Evolutionary conservation across 108 stramenopile genomes (phyloP).

Genomic region (Nitzschia palea): DNA sequence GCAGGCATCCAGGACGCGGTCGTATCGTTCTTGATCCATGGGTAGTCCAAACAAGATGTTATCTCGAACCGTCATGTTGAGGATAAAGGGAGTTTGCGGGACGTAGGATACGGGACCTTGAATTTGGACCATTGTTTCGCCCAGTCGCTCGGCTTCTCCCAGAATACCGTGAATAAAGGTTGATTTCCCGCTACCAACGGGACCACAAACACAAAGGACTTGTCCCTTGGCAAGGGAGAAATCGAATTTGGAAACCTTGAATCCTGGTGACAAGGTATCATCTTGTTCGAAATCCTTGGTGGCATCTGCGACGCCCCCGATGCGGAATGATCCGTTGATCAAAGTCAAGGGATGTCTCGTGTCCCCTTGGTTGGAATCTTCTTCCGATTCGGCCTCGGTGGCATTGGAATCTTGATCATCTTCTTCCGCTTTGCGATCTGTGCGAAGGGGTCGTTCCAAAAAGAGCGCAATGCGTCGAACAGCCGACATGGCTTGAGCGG

Average conservation of each 20-base stretch:
- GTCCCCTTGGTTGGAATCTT: not conserved
- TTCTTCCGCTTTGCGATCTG: not conserved
- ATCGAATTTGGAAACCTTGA: slow-evolving; percentile 49
- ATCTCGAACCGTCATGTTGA: slow-evolving; percentile 90
- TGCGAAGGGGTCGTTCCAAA: slow-evolving; percentile 45
- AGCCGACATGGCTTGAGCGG: slow-evolving; percentile 69
- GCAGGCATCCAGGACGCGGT: slow-evolving; percentile 83
- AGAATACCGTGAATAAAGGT: slow-evolving; percentile 78
- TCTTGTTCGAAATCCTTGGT: not conserved
- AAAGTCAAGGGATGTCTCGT: slow-evolving; percentile 9
- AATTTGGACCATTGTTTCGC: slow-evolving; percentile 1
- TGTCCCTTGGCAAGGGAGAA: slow-evolving; percentile 52
- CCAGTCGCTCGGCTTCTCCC: slow-evolving; percentile 64
- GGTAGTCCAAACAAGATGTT: slow-evolving; percentile 93
- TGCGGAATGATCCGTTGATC: slow-evolving; percentile 16
- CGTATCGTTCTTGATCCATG: slow-evolving; percentile 75
- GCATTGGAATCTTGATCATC: not conserved
- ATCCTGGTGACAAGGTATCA: slow-evolving; percentile 26
- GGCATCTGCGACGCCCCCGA: slow-evolving; percentile 5
- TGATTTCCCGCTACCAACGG: slow-evolving; percentile 88
- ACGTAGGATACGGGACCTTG: slow-evolving; percentile 84
- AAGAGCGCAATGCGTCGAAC: slow-evolving; percentile 55
- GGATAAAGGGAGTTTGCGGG: slow-evolving; percentile 91
- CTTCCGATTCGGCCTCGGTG: not conserved
- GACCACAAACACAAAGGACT: slow-evolving; percentile 65